Percentiles rank a stretch among this genome's conserved stretches.
These are phyloP conservation scores for Candida taoyuanica DNA, from an alignment of 805 yeast species.

Conservation along the genomic window DNA sequence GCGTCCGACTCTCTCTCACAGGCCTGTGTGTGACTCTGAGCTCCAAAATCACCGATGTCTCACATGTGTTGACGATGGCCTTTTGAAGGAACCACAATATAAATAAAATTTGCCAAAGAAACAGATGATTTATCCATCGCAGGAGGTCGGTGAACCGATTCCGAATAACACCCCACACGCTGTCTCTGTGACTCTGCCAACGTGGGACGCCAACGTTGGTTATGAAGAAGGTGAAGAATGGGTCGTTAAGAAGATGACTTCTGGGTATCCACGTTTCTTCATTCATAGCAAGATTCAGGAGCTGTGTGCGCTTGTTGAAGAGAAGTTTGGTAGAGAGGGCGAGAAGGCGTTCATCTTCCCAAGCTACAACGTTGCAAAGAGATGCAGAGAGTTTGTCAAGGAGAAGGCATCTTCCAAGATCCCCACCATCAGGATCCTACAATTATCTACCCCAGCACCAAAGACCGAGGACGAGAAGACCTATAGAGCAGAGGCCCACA, in stretches of 20 bases:
- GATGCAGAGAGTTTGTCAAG: slow-evolving; percentile 77
- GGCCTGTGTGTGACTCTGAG: too few relatives aligned
- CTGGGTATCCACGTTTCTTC: slow-evolving; percentile 88
- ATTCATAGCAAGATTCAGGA: slow-evolving; percentile 60
- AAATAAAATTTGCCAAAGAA: too few relatives aligned
- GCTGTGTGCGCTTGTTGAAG: slow-evolving; percentile 48
- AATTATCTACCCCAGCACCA: slow-evolving; percentile 69
- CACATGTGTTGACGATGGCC: too few relatives aligned
- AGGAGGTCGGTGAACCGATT: slow-evolving; percentile 70
- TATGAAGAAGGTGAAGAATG: slow-evolving; percentile 87
- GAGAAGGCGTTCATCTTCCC: slow-evolving; percentile 78
- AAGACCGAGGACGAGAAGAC: slow-evolving; percentile 52
- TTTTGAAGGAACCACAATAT: too few relatives aligned
- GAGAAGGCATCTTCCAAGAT: slow-evolving; percentile 29
- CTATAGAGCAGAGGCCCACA: slow-evolving; percentile 57
- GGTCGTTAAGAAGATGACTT: slow-evolving; percentile 70
- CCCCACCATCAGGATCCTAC: slow-evolving; percentile 56
- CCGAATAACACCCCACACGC: slow-evolving; percentile 91
- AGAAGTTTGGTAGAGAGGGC: slow-evolving; percentile 72
- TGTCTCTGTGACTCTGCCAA: slow-evolving; percentile 89
- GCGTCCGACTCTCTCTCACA: too few relatives aligned
- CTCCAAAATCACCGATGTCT: too few relatives aligned
- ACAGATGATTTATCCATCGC: slow-evolving; percentile 24
- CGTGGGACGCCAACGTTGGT: slow-evolving; percentile 91
- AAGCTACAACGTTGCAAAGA: slow-evolving; percentile 69